phyloP scores from a whole-genome alignment of 805 yeast genomes.

The Ogataea minuta region DNA sequence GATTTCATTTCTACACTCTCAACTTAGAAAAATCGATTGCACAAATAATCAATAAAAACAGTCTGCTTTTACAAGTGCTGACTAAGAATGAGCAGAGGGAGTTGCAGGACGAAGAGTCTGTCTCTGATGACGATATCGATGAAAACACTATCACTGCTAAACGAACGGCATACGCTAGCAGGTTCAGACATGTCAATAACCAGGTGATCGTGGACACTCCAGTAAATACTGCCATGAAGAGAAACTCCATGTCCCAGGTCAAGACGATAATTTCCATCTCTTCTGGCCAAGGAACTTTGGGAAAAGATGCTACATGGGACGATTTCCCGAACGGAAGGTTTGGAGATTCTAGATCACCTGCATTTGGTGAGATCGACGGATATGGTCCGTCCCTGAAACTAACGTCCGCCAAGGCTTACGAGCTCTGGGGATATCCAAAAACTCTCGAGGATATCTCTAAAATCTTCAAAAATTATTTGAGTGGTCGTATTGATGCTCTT shows the following conservation, averaged over 20 bases:
- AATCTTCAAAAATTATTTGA: slow-evolving; percentile 69
- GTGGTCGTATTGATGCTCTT: slow-evolving; percentile 68
- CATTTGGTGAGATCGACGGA: slow-evolving; percentile 97
- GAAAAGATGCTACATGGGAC: slow-evolving; percentile 95
- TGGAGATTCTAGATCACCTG: slow-evolving; percentile 94
- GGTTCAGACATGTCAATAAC: slow-evolving; percentile 32
- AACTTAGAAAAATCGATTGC: slow-evolving; percentile 93
- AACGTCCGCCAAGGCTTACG: slow-evolving; percentile 60
- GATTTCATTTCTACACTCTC: slow-evolving; percentile 90
- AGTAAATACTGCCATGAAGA: slow-evolving; percentile 11
- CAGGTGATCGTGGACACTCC: slow-evolving; percentile 31
- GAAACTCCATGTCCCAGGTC: slow-evolving; percentile 37
- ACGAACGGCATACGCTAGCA: slow-evolving; percentile 35
- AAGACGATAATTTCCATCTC: slow-evolving; percentile 72
- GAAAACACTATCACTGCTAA: slow-evolving; percentile 32
- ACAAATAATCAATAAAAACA: slow-evolving; percentile 66
- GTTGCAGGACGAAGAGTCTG: slow-evolving; percentile 30
- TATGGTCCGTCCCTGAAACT: slow-evolving; percentile 91
- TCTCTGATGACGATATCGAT: slow-evolving; percentile 33
- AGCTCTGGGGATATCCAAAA: slow-evolving; percentile 79
- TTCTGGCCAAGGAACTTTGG: slow-evolving; percentile 78
- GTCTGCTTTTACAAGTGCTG: slow-evolving; percentile 49
- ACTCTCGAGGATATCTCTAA: slow-evolving; percentile 56
- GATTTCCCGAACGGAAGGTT: slow-evolving; percentile 95
- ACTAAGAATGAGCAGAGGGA: slow-evolving; percentile 37